Conservation (phyloP, 208 protist species). For the Strigomonas culicis region DNA sequence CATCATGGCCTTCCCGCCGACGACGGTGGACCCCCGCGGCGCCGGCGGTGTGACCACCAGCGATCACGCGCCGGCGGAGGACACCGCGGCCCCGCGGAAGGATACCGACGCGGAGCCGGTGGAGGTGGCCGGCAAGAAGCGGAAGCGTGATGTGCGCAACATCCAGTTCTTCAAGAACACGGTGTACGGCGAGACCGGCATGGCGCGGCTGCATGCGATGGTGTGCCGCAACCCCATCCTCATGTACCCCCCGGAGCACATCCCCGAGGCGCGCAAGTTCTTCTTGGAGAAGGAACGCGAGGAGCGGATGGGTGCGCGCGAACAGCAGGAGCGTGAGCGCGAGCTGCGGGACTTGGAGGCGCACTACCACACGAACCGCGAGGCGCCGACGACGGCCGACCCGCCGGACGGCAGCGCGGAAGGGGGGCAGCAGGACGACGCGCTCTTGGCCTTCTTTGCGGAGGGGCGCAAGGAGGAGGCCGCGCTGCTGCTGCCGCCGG, state of each 20-base stretch:
- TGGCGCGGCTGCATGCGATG: conserved; percentile 76
- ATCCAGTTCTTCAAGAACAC: conserved; percentile 64
- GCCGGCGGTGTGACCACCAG: too few species aligned
- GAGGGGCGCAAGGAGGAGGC: neutral
- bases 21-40: conserved; percentile 39
- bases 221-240: conserved; percentile 56
- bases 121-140: conserved; percentile 15
- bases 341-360: neutral
- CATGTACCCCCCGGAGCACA: conserved; percentile 81
- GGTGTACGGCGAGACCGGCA: conserved; percentile 69
- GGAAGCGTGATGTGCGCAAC: conserved; percentile 74
- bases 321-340: conserved; percentile 5
- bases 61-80: too few species aligned
- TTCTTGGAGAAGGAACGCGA: conserved; percentile 4
- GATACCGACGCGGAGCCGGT: neutral
- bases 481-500: neutral
- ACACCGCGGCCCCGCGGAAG: neutral
- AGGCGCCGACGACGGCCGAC: too few species aligned
- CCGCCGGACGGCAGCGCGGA: too few species aligned
- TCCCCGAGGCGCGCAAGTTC: conserved; percentile 43
- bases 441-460: neutral
- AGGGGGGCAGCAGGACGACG: neutral
- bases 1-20: conserved; percentile 41
- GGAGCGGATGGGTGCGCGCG: conserved; percentile 1
- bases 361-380: neutral